A percentile compares a stretch with the other conserved stretches of the same genome.
phyloP scores from a whole-genome alignment of 257 asterid genomes.

The Marsdenia floribunda region DNA sequence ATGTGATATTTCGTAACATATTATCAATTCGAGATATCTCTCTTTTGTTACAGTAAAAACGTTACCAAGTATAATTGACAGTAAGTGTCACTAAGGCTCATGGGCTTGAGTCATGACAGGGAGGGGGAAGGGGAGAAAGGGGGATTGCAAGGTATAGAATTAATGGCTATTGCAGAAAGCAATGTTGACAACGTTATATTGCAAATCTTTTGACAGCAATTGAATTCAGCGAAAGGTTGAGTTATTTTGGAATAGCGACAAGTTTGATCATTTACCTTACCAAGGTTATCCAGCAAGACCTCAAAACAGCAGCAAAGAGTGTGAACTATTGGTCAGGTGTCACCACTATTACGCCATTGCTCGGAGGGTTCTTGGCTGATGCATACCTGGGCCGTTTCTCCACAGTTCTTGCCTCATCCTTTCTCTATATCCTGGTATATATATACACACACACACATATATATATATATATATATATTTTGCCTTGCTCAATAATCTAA shows the following conservation, averaged over 20 bases:
- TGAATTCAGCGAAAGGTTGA: constrained; percentile 82
- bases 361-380: constrained; percentile 87
- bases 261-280: constrained; percentile 82
- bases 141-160: too few species aligned
- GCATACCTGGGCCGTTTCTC: constrained; percentile 83
- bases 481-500: too few species aligned
- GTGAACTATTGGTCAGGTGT: constrained; percentile 86
- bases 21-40: too few species aligned
- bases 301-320: constrained; percentile 62
- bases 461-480: too few species aligned
- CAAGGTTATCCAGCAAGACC: constrained; percentile 65
- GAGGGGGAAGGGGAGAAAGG: too few species aligned
- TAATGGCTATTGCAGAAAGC: background rate
- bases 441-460: too few species aligned
- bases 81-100: too few species aligned
- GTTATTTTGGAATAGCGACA: constrained; percentile 72
- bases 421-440: constrained; percentile 59
- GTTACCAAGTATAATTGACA: too few species aligned
- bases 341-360: constrained; percentile 74
- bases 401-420: constrained; percentile 60
- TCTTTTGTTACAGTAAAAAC: too few species aligned
- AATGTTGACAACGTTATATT: background rate
- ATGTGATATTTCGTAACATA: too few species aligned
- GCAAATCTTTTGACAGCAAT: constrained; percentile 40
- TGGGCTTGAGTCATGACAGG: too few species aligned